A percentile compares a stretch with the other conserved stretches of the same genome.
phyloP scores from a whole-genome alignment of 2,329 filamentous ascomycete genomes.

The Botrytis fabae region DNA sequence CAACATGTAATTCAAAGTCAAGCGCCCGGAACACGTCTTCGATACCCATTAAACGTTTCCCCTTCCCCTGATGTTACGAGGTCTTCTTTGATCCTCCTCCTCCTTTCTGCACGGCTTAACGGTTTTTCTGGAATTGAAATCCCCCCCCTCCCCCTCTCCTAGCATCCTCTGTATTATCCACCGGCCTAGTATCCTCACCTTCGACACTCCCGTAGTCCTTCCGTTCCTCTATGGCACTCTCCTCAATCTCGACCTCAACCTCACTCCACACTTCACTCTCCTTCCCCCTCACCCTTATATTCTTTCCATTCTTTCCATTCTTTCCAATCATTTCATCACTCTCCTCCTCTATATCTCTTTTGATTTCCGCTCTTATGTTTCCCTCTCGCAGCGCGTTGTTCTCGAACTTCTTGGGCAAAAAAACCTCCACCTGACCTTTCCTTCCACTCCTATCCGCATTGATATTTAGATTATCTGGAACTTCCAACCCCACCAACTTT shows the following conservation, averaged over 20 bases:
- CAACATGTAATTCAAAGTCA: not conserved
- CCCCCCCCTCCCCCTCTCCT: constrained; percentile 33
- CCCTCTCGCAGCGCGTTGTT: not conserved
- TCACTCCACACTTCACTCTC: not conserved
- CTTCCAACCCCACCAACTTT: constrained; percentile 25
- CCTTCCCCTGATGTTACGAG: constrained; percentile 46
- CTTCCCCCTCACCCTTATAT: not conserved
- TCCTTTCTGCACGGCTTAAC: constrained; percentile 43
- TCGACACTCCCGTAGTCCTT: not conserved
- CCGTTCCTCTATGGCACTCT: not conserved
- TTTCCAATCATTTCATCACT: not conserved
- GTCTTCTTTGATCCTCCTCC: constrained; percentile 59
- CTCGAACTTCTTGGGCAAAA: constrained; percentile 29
- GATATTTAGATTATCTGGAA: constrained; percentile 5
- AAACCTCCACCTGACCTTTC: constrained; percentile 27
- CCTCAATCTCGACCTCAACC: not conserved
- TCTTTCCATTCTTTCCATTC: not conserved
- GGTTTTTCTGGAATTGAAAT: constrained; percentile 27
- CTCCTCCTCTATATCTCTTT: not conserved
- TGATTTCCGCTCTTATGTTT: not conserved
- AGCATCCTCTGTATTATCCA: constrained; percentile 55
- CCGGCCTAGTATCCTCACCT: constrained; percentile 43
- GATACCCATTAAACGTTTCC: constrained; percentile 49
- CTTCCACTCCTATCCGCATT: constrained; percentile 12
- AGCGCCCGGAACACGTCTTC: constrained; percentile 47